Base-by-base conservation (phyloP, 208 protist species). In the Crithidia acanthocephali region DNA sequence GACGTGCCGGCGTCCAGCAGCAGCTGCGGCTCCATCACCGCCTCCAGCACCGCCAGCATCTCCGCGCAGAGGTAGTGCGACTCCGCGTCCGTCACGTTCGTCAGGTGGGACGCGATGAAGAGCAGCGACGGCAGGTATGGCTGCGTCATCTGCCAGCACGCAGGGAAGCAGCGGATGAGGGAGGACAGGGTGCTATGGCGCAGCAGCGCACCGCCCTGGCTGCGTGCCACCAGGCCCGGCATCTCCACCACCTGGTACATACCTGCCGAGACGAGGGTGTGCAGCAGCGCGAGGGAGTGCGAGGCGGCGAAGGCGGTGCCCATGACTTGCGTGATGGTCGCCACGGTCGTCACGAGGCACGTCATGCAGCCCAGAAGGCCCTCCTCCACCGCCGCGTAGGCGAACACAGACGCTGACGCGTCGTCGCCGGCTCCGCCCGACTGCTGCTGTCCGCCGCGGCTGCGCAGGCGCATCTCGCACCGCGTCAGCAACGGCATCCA, bases 91-190 rank as follows among this genome's bases (percentile, higher is more conserved):
- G 89, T 48, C 13, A 72, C 72, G 44, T 78, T 78, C 1, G 65
- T 78, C 20, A 72, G 57, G 83, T 90, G 52, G 77, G 84, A 66
- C 61, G 80, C 71, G 80, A 87, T 32, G 93, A 64, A 56, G 23
- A 83, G 73, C 53, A 83, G 56, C 23, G 72, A 86, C 8, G 92
- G 61, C 53, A 97, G 76, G 72, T 88, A 88, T 15, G 92, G 89
- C 68, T 93, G 86, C 52, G 84, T 85, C 84, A 95, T 91, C 62
- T 90, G 85, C 92, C 90, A 95, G 80, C 84, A 92, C 37, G 81
- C 79, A 23, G 87, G 85, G 80, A 92, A 87, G 64, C 80, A 83
- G 64, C 87, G 87, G 58, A 93, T 66, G 32, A 92, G 56, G 28
- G 79, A 73, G 40, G 79, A 83, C 13, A 94, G 76, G 6, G 83